These are phyloP conservation scores for Inga oerstediana DNA, from an alignment of 306 rosid species.

Conservation along the genomic window DNA sequence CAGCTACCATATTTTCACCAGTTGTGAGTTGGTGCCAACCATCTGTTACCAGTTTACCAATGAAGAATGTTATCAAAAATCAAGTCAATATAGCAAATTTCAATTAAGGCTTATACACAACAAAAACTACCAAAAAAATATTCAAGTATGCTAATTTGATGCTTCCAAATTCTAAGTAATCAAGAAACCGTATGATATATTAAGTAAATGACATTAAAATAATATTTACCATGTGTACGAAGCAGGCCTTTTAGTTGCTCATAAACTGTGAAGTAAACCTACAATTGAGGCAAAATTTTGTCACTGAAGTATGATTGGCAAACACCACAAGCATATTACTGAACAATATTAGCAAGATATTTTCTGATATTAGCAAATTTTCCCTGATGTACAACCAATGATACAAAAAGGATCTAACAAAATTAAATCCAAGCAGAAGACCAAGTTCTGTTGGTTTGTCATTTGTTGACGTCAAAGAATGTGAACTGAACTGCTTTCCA, in stretches of 20 bases:
- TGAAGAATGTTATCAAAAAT: slow-evolving; percentile 10
- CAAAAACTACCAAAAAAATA: not conserved
- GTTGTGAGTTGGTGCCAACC: slow-evolving; percentile 59
- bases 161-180: not conserved
- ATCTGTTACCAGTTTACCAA: slow-evolving; percentile 40
- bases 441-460: not conserved
- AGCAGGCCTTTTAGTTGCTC: slow-evolving; percentile 82
- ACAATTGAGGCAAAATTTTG: slow-evolving; percentile 37
- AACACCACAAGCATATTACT: slow-evolving; percentile 18
- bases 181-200: slow-evolving; percentile 6
- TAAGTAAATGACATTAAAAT: slow-evolving; percentile 20
- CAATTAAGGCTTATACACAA: slow-evolving; percentile 26
- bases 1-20: slow-evolving; percentile 75
- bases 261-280: slow-evolving; percentile 96
- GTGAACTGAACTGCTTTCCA: not conserved
- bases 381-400: not conserved
- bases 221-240: slow-evolving; percentile 72
- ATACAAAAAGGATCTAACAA: slow-evolving; percentile 14
- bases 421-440: slow-evolving; percentile 12
- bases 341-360: slow-evolving; percentile 11
- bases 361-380: slow-evolving; percentile 15
- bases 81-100: slow-evolving; percentile 22
- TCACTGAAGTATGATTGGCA: slow-evolving; percentile 39
- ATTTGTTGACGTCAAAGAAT: not conserved
- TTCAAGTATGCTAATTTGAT: slow-evolving; percentile 11